These are phyloP conservation scores for Gaeumannomyces sp. DNA, from an alignment of 2,329 filamentous ascomycete species.

Conservation along the genomic window DNA sequence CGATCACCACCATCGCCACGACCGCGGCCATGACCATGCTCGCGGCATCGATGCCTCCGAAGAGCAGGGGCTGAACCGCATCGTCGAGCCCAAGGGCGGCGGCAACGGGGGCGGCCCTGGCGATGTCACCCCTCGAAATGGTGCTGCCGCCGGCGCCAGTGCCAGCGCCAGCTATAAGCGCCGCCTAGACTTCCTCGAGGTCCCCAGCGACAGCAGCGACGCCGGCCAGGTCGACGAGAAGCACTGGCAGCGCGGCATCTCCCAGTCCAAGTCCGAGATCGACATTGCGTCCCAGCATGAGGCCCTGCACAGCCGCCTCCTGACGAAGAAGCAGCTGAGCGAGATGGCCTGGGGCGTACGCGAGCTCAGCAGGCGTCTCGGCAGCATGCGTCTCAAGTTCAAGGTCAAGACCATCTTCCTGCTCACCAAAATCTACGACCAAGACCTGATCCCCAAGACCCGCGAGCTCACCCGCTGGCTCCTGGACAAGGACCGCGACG, in stretches of 20 bases:
- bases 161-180: conserved; percentile 5
- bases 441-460: conserved; percentile 69
- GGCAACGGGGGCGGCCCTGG: conserved; percentile 14
- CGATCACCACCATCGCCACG: conserved; percentile 7
- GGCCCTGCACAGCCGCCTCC: conserved; percentile 56
- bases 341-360: conserved; percentile 97
- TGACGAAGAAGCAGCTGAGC: conserved; percentile 90
- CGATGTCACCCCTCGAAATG: neutral
- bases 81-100: conserved; percentile 30
- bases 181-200: conserved; percentile 9
- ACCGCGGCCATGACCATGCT: conserved; percentile 12
- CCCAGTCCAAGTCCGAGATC: conserved; percentile 28
- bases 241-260: conserved; percentile 37
- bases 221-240: conserved; percentile 51
- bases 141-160: neutral
- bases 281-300: conserved; percentile 21
- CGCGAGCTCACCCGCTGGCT: conserved; percentile 76
- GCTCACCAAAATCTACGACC: conserved; percentile 86
- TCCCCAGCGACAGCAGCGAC: conserved; percentile 33
- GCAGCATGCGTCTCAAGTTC: conserved; percentile 75
- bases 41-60: conserved; percentile 16
- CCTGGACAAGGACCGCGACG: conserved; percentile 60
- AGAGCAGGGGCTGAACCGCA: conserved; percentile 21
- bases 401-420: conserved; percentile 80
- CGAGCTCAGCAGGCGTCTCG: conserved; percentile 79